Evolutionary conservation across 805 yeast species (phyloP).

Genomic region (Hanseniaspora nectarophila): DNA sequence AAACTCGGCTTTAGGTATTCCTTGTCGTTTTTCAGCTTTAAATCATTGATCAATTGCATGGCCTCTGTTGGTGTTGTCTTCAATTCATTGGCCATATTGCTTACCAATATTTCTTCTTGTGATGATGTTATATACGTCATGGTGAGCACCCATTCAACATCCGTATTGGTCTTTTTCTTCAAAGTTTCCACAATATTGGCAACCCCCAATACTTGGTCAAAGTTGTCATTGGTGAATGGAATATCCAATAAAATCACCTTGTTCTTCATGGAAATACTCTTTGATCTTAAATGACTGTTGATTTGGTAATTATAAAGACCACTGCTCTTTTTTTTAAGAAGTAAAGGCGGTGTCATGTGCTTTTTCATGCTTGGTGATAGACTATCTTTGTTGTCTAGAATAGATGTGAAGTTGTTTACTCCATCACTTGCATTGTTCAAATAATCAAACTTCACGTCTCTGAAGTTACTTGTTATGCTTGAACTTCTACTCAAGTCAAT

Average conservation of each 20-base stretch:
- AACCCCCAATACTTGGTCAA: conserved; percentile 8
- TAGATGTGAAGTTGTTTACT: not conserved
- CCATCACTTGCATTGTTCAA: not conserved
- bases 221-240: conserved; percentile 9
- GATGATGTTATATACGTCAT: not conserved
- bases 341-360: not conserved
- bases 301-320: not conserved
- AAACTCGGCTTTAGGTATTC: not conserved
- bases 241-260: not conserved
- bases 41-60: not conserved
- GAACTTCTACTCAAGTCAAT: not conserved
- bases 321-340: not conserved
- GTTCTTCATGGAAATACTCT: not conserved
- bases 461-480: not conserved
- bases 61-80: not conserved
- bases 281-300: not conserved
- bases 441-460: not conserved
- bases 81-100: not conserved
- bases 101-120: not conserved
- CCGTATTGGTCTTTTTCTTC: not conserved
- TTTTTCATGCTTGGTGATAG: not conserved
- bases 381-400: not conserved
- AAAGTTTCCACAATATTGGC: not conserved
- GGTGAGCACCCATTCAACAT: not conserved
- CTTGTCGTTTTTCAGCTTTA: not conserved